A percentile compares a stretch with the other conserved stretches of the same genome.
Conservation (phyloP, 2,329 filamentous ascomycete genomes). For the Aureobasidium subglaciale region DNA sequence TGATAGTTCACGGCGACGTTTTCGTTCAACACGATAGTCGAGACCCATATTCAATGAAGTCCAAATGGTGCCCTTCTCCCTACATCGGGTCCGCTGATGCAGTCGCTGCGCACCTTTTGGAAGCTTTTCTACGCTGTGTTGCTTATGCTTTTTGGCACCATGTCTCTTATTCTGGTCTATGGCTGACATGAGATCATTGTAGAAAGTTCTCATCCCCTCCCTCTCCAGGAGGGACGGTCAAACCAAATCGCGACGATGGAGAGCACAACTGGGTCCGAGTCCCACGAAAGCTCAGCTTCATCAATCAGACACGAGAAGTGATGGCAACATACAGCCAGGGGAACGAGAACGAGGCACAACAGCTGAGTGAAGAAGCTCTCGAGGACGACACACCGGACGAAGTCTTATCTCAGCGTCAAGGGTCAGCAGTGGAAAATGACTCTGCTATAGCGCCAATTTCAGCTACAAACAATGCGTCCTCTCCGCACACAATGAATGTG, state of each 20-base stretch:
- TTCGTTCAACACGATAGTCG: too few relatives aligned
- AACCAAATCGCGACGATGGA: neutral
- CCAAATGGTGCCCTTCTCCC: too few relatives aligned
- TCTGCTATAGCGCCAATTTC: neutral
- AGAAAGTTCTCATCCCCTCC: neutral
- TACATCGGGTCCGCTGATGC: too few relatives aligned
- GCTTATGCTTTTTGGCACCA: too few relatives aligned
- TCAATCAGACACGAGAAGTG: constrained; percentile 1
- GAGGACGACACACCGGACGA: neutral
- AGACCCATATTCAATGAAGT: neutral
- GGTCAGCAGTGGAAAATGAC: neutral
- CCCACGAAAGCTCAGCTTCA: neutral
- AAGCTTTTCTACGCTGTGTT: too few relatives aligned
- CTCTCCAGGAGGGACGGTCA: neutral
- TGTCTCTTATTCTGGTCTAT: too few relatives aligned
- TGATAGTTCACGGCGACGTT: too few relatives aligned
- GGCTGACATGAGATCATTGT: too few relatives aligned
- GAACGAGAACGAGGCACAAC: neutral
- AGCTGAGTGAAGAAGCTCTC: neutral
- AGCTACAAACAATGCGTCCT: neutral
- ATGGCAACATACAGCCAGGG: neutral
- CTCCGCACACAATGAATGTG: neutral
- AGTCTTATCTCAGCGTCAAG: neutral
- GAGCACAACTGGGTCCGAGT: neutral
- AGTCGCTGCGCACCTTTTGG: too few relatives aligned